phyloP scores from a whole-genome alignment of 805 yeast genomes.

The Wickerhamiella australiensis region DNA sequence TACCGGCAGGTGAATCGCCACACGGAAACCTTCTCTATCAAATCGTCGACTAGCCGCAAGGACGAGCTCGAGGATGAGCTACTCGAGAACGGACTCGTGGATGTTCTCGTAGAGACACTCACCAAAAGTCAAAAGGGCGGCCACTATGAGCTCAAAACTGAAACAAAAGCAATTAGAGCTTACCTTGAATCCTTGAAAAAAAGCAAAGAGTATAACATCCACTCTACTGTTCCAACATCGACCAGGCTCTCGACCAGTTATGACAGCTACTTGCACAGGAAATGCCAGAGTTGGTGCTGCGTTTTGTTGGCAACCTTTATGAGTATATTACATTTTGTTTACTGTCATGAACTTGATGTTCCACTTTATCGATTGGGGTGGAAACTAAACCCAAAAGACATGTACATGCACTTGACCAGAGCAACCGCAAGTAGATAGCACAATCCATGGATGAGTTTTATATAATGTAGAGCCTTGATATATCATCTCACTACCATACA shows the following conservation, averaged over 20 bases:
- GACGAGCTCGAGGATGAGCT: neutral
- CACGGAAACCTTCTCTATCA: neutral
- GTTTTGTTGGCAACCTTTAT: neutral
- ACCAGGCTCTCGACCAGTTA: neutral
- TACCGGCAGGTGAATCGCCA: neutral
- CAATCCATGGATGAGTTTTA: too few relatives aligned
- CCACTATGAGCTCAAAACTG: neutral
- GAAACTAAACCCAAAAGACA: neutral
- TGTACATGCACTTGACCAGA: too few relatives aligned
- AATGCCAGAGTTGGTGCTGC: neutral
- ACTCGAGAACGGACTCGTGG: neutral
- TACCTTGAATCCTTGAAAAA: neutral
- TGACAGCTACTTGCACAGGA: neutral
- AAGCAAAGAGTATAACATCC: neutral
- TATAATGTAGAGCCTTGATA: too few relatives aligned
- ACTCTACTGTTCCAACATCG: neutral
- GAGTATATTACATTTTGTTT: neutral
- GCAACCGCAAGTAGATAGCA: too few relatives aligned
- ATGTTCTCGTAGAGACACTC: neutral
- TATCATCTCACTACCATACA: too few relatives aligned
- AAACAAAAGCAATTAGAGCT: neutral
- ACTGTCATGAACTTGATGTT: neutral
- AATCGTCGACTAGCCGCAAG: neutral
- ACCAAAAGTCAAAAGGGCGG: neutral
- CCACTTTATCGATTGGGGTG: neutral